Conservation (phyloP, 2,329 filamentous ascomycete species). For the Colletotrichum spaethianum region DNA sequence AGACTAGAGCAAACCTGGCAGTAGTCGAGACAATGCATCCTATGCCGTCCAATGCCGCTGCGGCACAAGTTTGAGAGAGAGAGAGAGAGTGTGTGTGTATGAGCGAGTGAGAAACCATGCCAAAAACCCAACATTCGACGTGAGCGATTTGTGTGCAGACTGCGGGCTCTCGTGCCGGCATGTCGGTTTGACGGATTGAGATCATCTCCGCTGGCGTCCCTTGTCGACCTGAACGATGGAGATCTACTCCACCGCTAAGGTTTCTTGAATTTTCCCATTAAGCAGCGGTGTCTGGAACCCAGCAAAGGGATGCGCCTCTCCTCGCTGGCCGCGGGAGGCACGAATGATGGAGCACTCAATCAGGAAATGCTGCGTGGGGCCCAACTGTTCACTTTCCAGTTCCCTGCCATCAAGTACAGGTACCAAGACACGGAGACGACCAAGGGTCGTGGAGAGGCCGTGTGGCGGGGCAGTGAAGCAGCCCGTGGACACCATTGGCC, state of each 20-base stretch:
- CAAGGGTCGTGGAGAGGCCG: slow-evolving; percentile 35
- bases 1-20: neutral
- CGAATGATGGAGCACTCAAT: slow-evolving; percentile 15
- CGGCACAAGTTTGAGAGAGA: neutral
- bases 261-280: slow-evolving; percentile 1
- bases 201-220: slow-evolving; percentile 34
- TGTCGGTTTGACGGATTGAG: slow-evolving; percentile 37
- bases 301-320: slow-evolving; percentile 11
- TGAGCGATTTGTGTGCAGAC: slow-evolving; percentile 4
- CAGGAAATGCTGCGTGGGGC: slow-evolving; percentile 10
- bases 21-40: neutral
- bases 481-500: slow-evolving; percentile 27
- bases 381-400: slow-evolving; percentile 11
- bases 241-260: slow-evolving; percentile 33
- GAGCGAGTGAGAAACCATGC: neutral
- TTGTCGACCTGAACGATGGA: slow-evolving; percentile 33
- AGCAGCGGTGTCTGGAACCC: neutral
- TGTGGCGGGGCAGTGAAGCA: slow-evolving; percentile 37
- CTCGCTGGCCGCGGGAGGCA: slow-evolving; percentile 19
- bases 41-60: neutral
- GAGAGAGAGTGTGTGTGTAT: neutral
- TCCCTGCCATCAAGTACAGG: no score
- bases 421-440: slow-evolving; percentile 20
- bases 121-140: neutral
- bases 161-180: slow-evolving; percentile 6